Percentiles rank a stretch among this genome's conserved stretches.
phyloP scores from a whole-genome alignment of 2,329 filamentous ascomycete species.

The Mycosphaerella sp. region DNA sequence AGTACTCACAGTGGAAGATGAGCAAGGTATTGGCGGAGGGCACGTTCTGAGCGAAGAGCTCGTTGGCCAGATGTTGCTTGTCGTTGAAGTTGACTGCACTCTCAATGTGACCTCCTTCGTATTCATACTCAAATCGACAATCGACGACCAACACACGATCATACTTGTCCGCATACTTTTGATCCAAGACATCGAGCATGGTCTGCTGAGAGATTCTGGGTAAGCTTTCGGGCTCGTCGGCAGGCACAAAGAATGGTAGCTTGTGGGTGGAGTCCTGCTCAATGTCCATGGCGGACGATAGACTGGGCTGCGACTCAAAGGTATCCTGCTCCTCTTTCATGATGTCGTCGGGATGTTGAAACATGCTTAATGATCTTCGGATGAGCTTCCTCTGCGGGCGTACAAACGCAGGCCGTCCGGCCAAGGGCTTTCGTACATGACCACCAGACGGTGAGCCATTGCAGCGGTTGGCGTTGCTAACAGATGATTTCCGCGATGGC shows the following conservation, averaged over 20 bases:
- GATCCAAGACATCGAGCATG: constrained; percentile 79
- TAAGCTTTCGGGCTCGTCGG: constrained; percentile 76
- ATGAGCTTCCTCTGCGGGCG: constrained; percentile 79
- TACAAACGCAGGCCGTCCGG: constrained; percentile 50
- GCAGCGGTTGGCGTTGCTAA: constrained; percentile 53
- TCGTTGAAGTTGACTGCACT: constrained; percentile 95
- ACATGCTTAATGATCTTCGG: constrained; percentile 94
- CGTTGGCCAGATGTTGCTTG: constrained; percentile 74
- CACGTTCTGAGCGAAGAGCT: constrained; percentile 61
- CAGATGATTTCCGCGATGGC: constrained; percentile 60
- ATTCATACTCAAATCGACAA: constrained; percentile 98
- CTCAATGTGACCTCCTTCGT: constrained; percentile 90
- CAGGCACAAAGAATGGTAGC: constrained; percentile 76
- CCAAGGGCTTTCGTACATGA: constrained; percentile 60
- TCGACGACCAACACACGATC: constrained; percentile 84
- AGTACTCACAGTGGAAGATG: constrained; percentile 98
- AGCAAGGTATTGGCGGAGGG: constrained; percentile 58
- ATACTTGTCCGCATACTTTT: constrained; percentile 68
- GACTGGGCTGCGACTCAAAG: constrained; percentile 44
- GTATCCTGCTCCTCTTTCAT: constrained; percentile 70
- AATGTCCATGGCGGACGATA: constrained; percentile 73
- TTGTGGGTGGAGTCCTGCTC: constrained; percentile 67
- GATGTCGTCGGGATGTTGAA: constrained; percentile 82
- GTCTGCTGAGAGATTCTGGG: constrained; percentile 79
- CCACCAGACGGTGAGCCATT: constrained; percentile 68